Conservation (phyloP, 2,329 filamentous ascomycete species). For the Fusarium cyanostomum region DNA sequence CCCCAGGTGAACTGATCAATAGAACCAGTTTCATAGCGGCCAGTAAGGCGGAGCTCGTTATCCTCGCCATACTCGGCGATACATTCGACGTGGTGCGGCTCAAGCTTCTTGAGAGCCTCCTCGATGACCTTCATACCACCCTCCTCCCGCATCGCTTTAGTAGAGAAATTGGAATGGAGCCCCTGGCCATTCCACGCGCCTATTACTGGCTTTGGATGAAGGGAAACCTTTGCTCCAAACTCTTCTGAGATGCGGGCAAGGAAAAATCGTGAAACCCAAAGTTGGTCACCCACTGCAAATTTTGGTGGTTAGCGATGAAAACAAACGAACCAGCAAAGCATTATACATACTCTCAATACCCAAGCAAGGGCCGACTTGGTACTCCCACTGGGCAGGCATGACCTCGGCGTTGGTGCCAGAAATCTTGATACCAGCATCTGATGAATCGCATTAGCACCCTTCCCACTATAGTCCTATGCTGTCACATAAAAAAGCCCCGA, state of each 20-base stretch:
- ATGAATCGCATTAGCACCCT: no score
- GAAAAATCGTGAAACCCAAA: slow-evolving; percentile 88
- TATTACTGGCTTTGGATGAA: slow-evolving; percentile 93
- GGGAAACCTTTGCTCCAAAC: slow-evolving; percentile 94
- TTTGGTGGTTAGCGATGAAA: slow-evolving; percentile 39
- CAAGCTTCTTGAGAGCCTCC: slow-evolving; percentile 83
- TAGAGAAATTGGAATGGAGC: slow-evolving; percentile 94
- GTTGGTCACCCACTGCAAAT: slow-evolving; percentile 84
- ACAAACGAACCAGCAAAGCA: background rate
- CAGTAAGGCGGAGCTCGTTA: slow-evolving; percentile 93
- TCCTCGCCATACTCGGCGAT: slow-evolving; percentile 96
- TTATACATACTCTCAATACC: slow-evolving; percentile 79
- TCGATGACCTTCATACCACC: slow-evolving; percentile 98
- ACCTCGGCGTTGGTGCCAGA: slow-evolving; percentile 99
- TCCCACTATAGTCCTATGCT: no score
- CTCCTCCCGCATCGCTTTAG: slow-evolving; percentile 85
- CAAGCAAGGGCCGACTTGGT: slow-evolving; percentile 90
- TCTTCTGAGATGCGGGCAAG: slow-evolving; percentile 93
- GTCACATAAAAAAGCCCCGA: no score
- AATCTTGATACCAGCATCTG: slow-evolving; percentile 84
- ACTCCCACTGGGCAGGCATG: slow-evolving; percentile 98
- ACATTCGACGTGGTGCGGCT: slow-evolving; percentile 81
- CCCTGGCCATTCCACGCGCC: slow-evolving; percentile 93
- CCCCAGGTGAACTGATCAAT: slow-evolving; percentile 93
- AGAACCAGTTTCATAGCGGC: slow-evolving; percentile 90